Conservation (phyloP, 2,329 filamentous ascomycete species). For the Apiospora pterosperma region DNA sequence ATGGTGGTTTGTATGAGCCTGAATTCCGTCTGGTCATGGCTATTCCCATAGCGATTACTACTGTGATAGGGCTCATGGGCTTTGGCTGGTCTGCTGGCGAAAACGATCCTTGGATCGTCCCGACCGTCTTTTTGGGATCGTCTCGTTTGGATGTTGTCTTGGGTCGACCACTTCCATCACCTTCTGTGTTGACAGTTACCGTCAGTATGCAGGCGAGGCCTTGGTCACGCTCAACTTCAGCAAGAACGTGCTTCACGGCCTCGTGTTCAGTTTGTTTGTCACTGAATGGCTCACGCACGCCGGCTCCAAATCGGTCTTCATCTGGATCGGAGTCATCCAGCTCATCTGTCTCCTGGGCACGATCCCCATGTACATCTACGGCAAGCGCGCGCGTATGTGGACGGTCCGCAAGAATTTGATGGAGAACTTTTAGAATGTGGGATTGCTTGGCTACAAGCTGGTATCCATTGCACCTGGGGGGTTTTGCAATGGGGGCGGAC, state of each 20-base stretch:
- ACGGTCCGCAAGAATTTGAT: constrained; percentile 82
- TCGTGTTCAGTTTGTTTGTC: constrained; percentile 87
- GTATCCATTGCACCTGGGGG: background rate
- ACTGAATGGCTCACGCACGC: constrained; percentile 75
- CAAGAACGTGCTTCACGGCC: constrained; percentile 90
- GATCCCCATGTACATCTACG: constrained; percentile 91
- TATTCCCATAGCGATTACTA: constrained; percentile 72
- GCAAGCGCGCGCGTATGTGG: constrained; percentile 75
- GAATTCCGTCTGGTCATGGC: constrained; percentile 92
- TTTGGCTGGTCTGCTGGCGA: constrained; percentile 89
- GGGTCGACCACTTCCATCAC: constrained; percentile 91
- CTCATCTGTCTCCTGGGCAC: constrained; percentile 69
- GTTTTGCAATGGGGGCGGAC: background rate
- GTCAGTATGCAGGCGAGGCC: constrained; percentile 90
- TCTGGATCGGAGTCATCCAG: constrained; percentile 84
- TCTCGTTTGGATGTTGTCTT: constrained; percentile 88
- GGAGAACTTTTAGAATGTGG: constrained; percentile 58
- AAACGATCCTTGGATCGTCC: constrained; percentile 80
- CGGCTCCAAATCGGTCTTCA: constrained; percentile 74
- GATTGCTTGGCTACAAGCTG: background rate
- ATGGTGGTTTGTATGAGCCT: constrained; percentile 92
- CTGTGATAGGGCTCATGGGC: constrained; percentile 84
- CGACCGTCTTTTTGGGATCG: constrained; percentile 85
- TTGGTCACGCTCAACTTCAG: constrained; percentile 91
- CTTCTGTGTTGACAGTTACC: constrained; percentile 89